Conservation (phyloP, 495 filamentous ascomycete species). For the Tuber indicum region DNA sequence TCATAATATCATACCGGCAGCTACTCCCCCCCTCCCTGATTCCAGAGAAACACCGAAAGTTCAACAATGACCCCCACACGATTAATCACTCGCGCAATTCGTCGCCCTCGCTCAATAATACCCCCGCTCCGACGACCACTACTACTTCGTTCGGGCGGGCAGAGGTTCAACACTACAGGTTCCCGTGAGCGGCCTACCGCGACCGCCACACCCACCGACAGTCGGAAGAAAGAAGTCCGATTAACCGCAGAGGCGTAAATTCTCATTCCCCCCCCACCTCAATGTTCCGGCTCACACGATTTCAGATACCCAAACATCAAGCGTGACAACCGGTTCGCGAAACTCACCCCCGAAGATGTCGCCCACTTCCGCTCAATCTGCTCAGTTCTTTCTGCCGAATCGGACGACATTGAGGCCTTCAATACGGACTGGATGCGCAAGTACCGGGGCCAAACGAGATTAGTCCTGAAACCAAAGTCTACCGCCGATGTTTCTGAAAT, state of each 20-base stretch:
- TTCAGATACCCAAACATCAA: conserved; percentile 69
- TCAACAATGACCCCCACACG: conserved; percentile 27
- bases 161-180: conserved; percentile 17
- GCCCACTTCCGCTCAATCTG: conserved; percentile 63
- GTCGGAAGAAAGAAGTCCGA: conserved; percentile 51
- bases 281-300: conserved; percentile 7
- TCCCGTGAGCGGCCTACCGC: conserved; percentile 14
- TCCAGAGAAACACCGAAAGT: background rate
- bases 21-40: background rate
- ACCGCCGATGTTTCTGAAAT: conserved; percentile 83
- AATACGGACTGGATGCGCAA: conserved; percentile 99
- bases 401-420: conserved; percentile 79
- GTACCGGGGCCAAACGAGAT: conserved; percentile 79
- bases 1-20: background rate
- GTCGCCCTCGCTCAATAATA: background rate
- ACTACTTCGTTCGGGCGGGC: background rate
- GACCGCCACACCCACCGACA: conserved; percentile 11
- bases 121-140: conserved; percentile 7
- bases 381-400: conserved; percentile 61
- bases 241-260: conserved; percentile 69
- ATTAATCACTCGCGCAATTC: conserved; percentile 23
- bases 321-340: conserved; percentile 64
- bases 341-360: conserved; percentile 70
- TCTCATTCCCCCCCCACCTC: background rate
- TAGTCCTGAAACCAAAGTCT: conserved; percentile 76